phyloP scores from a whole-genome alignment of 345 rosid species.

The Excoecaria cochinchinensis region DNA sequence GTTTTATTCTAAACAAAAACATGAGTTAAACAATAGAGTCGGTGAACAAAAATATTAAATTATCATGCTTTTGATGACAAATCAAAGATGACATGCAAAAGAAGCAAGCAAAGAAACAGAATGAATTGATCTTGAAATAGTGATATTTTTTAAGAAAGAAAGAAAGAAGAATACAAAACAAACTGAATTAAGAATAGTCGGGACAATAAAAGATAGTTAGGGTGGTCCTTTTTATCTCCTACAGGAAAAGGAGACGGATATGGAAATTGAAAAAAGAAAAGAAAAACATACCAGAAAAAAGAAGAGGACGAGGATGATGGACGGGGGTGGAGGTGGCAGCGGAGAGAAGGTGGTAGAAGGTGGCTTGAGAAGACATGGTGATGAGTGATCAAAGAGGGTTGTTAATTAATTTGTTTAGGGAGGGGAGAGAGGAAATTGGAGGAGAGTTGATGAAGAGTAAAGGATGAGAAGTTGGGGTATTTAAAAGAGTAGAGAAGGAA shows the following conservation, averaged over 20 bases:
- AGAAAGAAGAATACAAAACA: background rate
- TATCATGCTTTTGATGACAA: too few species aligned
- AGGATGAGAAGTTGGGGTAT: background rate
- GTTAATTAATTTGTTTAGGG: too few species aligned
- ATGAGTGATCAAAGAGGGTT: background rate
- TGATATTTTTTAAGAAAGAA: background rate
- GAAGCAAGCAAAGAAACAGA: background rate
- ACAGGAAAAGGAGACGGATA: background rate
- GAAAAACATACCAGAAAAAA: slow-evolving; percentile 13
- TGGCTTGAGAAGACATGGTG: slow-evolving; percentile 20
- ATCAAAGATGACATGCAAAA: background rate
- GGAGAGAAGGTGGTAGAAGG: slow-evolving; percentile 14
- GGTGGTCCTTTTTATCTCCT: background rate
- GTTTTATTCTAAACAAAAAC: too few species aligned
- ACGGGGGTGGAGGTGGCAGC: background rate
- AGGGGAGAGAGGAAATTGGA: background rate
- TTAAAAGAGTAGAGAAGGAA: slow-evolving; percentile 8
- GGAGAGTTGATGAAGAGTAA: background rate
- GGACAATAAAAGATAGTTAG: background rate
- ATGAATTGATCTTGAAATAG: background rate
- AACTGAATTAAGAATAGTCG: background rate
- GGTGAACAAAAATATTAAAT: too few species aligned
- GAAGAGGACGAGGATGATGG: background rate
- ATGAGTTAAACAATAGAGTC: too few species aligned
- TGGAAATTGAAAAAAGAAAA: background rate